phyloP scores from a whole-genome alignment of 805 yeast genomes.

The Tetrapisispora fleetii region DNA sequence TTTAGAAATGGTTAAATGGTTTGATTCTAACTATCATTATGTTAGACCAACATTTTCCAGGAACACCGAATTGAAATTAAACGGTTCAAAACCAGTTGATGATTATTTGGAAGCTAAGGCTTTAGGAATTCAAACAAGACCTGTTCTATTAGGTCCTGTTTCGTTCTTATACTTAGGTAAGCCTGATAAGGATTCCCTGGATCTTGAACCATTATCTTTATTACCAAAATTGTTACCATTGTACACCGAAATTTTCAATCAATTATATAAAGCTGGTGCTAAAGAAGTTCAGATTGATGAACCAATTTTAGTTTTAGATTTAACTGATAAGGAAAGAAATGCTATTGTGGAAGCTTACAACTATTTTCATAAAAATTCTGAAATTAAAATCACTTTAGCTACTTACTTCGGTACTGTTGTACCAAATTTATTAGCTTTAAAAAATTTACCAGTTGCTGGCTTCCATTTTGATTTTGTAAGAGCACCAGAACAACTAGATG shows the following conservation, averaged over 20 bases:
- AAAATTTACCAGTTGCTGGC: slow-evolving; percentile 86
- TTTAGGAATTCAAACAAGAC: slow-evolving; percentile 93
- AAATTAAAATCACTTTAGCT: slow-evolving; percentile 68
- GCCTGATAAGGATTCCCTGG: slow-evolving; percentile 96
- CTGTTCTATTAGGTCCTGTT: slow-evolving; percentile 93
- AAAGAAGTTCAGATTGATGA: slow-evolving; percentile 92
- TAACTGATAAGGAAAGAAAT: slow-evolving; percentile 71
- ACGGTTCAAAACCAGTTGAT: slow-evolving; percentile 92
- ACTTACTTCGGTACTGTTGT: slow-evolving; percentile 97
- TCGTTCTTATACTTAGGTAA: slow-evolving; percentile 93
- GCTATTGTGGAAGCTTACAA: slow-evolving; percentile 87
- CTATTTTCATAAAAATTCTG: slow-evolving; percentile 52
- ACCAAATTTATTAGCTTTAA: slow-evolving; percentile 87
- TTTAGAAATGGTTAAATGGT: slow-evolving; percentile 99
- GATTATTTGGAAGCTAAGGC: slow-evolving; percentile 97
- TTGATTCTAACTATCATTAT: slow-evolving; percentile 98
- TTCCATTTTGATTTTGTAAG: slow-evolving; percentile 95
- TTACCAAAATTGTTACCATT: slow-evolving; percentile 87
- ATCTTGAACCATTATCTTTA: slow-evolving; percentile 84
- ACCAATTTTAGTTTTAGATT: slow-evolving; percentile 91
- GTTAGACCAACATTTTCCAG: slow-evolving; percentile 98
- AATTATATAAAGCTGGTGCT: slow-evolving; percentile 93
- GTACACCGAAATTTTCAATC: slow-evolving; percentile 77
- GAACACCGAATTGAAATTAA: slow-evolving; percentile 90
- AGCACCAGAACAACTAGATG: slow-evolving; percentile 91